A percentile compares a stretch with the other conserved stretches of the same genome.
phyloP scores from a whole-genome alignment of 805 yeast genomes.

The Candida koratica region DNA sequence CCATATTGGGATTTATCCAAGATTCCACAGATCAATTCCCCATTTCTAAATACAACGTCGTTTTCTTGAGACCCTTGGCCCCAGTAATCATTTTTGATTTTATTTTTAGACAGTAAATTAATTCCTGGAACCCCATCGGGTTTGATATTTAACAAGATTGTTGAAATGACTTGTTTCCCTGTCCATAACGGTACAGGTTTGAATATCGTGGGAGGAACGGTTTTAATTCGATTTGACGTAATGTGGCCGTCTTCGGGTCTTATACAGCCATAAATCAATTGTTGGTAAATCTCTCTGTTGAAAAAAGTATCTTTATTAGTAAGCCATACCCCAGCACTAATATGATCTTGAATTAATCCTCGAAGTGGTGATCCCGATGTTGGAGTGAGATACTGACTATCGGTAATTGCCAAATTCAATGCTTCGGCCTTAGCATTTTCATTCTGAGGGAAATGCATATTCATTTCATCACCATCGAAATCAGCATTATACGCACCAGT shows the following conservation, averaged over 20 bases:
- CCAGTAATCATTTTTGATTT: conserved; percentile 95
- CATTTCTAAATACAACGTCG: conserved; percentile 78
- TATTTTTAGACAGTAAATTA: conserved; percentile 77
- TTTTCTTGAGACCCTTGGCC: conserved; percentile 80
- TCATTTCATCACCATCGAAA: conserved; percentile 99
- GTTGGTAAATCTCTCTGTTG: conserved; percentile 89
- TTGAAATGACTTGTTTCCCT: conserved; percentile 93
- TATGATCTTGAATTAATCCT: conserved; percentile 98
- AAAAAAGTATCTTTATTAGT: conserved; percentile 90
- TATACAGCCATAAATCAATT: conserved; percentile 86
- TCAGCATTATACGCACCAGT: conserved; percentile 99
- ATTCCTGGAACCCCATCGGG: conserved; percentile 89
- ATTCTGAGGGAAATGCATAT: conserved; percentile 98
- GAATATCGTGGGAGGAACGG: conserved; percentile 83
- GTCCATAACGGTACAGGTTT: conserved; percentile 95
- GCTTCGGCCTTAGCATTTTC: conserved; percentile 98
- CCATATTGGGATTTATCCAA: conserved; percentile 98
- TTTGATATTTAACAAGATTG: conserved; percentile 83
- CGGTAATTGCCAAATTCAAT: conserved; percentile 89
- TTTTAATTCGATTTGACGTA: conserved; percentile 56
- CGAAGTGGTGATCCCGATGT: conserved; percentile 98
- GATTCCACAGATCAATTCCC: conserved; percentile 87
- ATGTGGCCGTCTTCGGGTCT: conserved; percentile 98
- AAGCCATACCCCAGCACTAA: conserved; percentile 98
- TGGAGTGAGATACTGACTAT: conserved; percentile 95